Evolutionary conservation across 2,329 filamentous ascomycete genomes (phyloP).

Genomic region (Plenodomus tracheiphilus): DNA sequence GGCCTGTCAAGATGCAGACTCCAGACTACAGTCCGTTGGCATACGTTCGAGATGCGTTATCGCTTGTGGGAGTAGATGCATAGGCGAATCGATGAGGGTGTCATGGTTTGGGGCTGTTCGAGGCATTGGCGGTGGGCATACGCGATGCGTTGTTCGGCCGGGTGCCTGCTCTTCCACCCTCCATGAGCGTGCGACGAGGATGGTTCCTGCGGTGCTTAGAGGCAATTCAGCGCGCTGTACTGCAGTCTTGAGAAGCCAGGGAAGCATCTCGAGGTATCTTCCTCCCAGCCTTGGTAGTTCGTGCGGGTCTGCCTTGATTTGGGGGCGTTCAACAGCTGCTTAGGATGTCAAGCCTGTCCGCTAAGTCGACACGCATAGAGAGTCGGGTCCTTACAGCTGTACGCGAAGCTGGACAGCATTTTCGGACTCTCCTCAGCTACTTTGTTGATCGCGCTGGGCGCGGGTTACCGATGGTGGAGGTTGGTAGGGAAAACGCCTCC

Average conservation of each 20-base stretch:
- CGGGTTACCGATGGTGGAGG: not conserved
- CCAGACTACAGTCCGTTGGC: not conserved
- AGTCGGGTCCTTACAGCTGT: not conserved
- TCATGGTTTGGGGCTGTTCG: not conserved
- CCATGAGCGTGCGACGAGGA: slow-evolving; percentile 3
- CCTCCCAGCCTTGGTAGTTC: not conserved
- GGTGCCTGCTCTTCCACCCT: slow-evolving; percentile 2
- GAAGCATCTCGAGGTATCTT: not conserved
- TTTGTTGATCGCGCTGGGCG: not conserved
- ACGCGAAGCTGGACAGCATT: not conserved
- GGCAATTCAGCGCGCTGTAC: not conserved
- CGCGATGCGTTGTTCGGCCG: slow-evolving; percentile 7
- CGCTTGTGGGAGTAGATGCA: not conserved
- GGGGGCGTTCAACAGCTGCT: not conserved
- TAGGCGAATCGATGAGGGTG: not conserved
- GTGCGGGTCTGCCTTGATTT: not conserved
- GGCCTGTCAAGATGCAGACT: not conserved
- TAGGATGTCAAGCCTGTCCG: not conserved
- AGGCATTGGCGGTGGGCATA: slow-evolving; percentile 1
- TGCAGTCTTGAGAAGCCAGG: not conserved
- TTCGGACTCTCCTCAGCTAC: not conserved
- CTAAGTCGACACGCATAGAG: not conserved
- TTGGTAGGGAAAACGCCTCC: not conserved
- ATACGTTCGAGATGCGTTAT: not conserved
- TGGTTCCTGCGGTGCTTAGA: slow-evolving; percentile 1